A percentile compares a stretch with the other conserved stretches of the same genome.
phyloP scores from a whole-genome alignment of 163 green algal species.

The Prototheca stagnorum region DNA sequence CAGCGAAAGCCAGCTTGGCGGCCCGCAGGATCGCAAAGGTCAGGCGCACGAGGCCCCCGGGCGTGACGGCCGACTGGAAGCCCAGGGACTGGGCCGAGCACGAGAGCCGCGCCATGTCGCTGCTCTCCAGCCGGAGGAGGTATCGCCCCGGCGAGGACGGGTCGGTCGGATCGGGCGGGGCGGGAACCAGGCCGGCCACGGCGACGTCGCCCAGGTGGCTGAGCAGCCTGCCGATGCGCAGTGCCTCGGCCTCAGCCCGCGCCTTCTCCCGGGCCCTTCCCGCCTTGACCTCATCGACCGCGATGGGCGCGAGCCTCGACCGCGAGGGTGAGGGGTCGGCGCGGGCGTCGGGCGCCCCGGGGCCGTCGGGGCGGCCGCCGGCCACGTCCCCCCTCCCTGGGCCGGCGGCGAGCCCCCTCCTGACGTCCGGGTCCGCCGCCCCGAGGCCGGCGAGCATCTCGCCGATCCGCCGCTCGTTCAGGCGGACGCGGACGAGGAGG shows the following conservation, averaged over 20 bases:
- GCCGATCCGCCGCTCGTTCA: constrained; percentile 30
- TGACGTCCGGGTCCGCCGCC: background rate
- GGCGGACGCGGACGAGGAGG: constrained; percentile 23
- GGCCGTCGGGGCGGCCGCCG: too few species aligned
- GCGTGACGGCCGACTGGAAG: constrained; percentile 15
- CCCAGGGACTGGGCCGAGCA: constrained; percentile 22
- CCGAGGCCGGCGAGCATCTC: constrained; percentile 22
- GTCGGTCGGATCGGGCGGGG: background rate
- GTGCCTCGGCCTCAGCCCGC: too few species aligned
- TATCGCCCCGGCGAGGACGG: constrained; percentile 18
- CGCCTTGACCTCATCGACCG: constrained; percentile 16
- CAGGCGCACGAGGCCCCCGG: constrained; percentile 25
- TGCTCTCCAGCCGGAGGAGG: constrained; percentile 30
- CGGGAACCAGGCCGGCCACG: constrained; percentile 20
- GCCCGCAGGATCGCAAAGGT: constrained; percentile 22
- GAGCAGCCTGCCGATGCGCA: constrained; percentile 25
- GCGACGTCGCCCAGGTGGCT: constrained; percentile 33
- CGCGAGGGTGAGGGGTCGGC: too few species aligned
- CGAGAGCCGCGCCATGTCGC: constrained; percentile 26
- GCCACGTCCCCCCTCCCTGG: too few species aligned
- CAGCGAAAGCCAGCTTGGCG: constrained; percentile 22
- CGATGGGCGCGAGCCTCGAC: too few species aligned
- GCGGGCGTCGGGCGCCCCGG: too few species aligned
- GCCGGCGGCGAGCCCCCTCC: too few species aligned
- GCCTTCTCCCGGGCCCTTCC: too few species aligned